These are phyloP conservation scores for Colletotrichum sp. DNA, from an alignment of 2,329 filamentous ascomycete species.

Conservation along the genomic window DNA sequence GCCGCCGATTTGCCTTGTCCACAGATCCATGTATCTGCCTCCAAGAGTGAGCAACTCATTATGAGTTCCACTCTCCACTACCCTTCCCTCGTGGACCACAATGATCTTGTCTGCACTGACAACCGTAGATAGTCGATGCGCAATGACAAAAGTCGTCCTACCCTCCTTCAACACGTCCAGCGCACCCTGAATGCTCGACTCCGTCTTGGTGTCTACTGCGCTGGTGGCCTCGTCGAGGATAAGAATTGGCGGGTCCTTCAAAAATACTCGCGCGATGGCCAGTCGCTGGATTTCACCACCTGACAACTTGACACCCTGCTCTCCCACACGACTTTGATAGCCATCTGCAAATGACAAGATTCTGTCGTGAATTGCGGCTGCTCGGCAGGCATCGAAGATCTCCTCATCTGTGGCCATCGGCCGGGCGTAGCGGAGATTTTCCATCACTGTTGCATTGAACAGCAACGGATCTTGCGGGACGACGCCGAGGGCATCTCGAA, in stretches of 20 bases:
- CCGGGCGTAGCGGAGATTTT: constrained; percentile 61
- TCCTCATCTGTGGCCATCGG: not conserved
- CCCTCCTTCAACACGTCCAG: constrained; percentile 58
- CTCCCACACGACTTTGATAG: constrained; percentile 67
- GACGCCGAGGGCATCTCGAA: constrained; percentile 51
- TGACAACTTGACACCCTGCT: constrained; percentile 70
- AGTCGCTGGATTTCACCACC: constrained; percentile 76
- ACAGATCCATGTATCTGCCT: constrained; percentile 57
- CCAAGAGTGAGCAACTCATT: constrained; percentile 45
- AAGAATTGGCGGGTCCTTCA: constrained; percentile 68
- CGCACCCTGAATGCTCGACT: constrained; percentile 67
- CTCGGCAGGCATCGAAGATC: constrained; percentile 23
- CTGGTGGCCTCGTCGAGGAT: constrained; percentile 76
- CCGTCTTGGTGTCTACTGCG: constrained; percentile 67
- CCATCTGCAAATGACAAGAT: constrained; percentile 57
- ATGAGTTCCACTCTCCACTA: not conserved
- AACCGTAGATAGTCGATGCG: constrained; percentile 5
- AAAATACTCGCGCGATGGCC: constrained; percentile 73
- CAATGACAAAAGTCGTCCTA: constrained; percentile 20
- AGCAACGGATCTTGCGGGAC: constrained; percentile 78
- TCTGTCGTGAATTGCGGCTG: constrained; percentile 63
- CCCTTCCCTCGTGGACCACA: not conserved
- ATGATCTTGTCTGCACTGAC: constrained; percentile 3
- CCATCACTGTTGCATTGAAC: constrained; percentile 69
- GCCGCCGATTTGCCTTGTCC: constrained; percentile 47